phyloP scores from a whole-genome alignment of 2,329 filamentous ascomycete species.

The Fusarium fracticaudum region DNA sequence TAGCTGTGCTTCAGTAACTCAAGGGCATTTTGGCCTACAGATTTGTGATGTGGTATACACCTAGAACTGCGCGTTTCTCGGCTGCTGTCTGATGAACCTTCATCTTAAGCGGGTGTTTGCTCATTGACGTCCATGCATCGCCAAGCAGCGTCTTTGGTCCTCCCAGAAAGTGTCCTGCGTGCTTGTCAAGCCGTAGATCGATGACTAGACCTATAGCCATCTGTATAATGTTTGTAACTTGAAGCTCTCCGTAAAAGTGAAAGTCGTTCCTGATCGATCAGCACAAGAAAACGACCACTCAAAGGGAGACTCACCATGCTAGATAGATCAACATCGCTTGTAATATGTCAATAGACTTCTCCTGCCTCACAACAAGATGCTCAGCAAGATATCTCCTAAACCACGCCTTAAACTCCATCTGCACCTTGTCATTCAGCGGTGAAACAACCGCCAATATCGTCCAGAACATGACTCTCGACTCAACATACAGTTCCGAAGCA shows the following conservation, averaged over 20 bases:
- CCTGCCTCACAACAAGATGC: slow-evolving; percentile 50
- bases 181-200: slow-evolving; percentile 50
- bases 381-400: slow-evolving; percentile 50
- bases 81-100: slow-evolving; percentile 43
- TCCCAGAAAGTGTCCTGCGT: slow-evolving; percentile 34
- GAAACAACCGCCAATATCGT: slow-evolving; percentile 48
- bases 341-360: slow-evolving; percentile 49
- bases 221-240: slow-evolving; percentile 52
- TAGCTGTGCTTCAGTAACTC: not conserved
- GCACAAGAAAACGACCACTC: not conserved
- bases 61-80: slow-evolving; percentile 53
- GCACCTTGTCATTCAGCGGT: slow-evolving; percentile 45
- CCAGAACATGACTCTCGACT: slow-evolving; percentile 51
- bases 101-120: slow-evolving; percentile 18
- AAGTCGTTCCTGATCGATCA: slow-evolving; percentile 49
- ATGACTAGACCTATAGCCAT: slow-evolving; percentile 50
- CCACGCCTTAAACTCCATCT: slow-evolving; percentile 48
- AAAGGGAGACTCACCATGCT: slow-evolving; percentile 46
- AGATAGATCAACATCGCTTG: slow-evolving; percentile 52
- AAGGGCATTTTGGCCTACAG: slow-evolving; percentile 36
- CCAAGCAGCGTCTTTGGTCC: slow-evolving; percentile 45
- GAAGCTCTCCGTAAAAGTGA: slow-evolving; percentile 50
- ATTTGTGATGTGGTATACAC: slow-evolving; percentile 51
- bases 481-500: slow-evolving; percentile 46
- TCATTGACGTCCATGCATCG: slow-evolving; percentile 45